Percentiles rank a stretch among this genome's conserved stretches.
Evolutionary conservation across 345 rosid species (phyloP).

Genomic region (Salix viminalis): DNA sequence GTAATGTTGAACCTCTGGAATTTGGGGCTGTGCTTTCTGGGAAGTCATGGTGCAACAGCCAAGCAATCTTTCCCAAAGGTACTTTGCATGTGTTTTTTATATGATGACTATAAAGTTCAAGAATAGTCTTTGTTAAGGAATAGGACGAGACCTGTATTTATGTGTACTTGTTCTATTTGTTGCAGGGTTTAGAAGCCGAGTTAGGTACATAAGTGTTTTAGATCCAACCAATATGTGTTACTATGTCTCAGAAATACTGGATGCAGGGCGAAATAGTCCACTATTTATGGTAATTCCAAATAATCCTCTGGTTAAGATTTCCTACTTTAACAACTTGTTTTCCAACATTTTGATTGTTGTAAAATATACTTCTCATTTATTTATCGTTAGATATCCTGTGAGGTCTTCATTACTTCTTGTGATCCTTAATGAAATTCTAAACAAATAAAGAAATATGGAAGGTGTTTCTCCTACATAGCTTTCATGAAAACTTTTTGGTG

Average conservation of each 20-base stretch:
- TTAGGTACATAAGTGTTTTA: slow-evolving; percentile 64
- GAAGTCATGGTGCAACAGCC: slow-evolving; percentile 80
- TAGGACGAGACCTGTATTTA: slow-evolving; percentile 1
- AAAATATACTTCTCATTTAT: background rate
- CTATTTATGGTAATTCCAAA: slow-evolving; percentile 66
- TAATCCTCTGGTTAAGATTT: background rate
- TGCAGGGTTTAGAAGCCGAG: slow-evolving; percentile 96
- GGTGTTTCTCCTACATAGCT: too few species aligned
- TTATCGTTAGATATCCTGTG: background rate
- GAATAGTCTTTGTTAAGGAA: background rate
- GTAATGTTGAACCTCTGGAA: slow-evolving; percentile 80
- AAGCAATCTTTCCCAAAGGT: slow-evolving; percentile 93
- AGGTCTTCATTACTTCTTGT: background rate
- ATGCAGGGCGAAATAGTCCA: slow-evolving; percentile 64
- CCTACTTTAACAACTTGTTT: background rate
- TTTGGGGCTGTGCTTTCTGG: slow-evolving; percentile 75
- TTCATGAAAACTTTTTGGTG: background rate
- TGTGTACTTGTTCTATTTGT: slow-evolving; percentile 10
- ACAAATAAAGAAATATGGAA: background rate
- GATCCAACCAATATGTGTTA: slow-evolving; percentile 74
- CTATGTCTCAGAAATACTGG: slow-evolving; percentile 88
- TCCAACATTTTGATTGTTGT: background rate
- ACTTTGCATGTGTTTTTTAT: slow-evolving; percentile 10
- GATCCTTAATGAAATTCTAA: background rate
- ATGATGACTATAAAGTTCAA: background rate